These are phyloP conservation scores for Chrysoporthe deuterocubensis DNA, from an alignment of 2,329 filamentous ascomycete genomes.

Conservation along the genomic window DNA sequence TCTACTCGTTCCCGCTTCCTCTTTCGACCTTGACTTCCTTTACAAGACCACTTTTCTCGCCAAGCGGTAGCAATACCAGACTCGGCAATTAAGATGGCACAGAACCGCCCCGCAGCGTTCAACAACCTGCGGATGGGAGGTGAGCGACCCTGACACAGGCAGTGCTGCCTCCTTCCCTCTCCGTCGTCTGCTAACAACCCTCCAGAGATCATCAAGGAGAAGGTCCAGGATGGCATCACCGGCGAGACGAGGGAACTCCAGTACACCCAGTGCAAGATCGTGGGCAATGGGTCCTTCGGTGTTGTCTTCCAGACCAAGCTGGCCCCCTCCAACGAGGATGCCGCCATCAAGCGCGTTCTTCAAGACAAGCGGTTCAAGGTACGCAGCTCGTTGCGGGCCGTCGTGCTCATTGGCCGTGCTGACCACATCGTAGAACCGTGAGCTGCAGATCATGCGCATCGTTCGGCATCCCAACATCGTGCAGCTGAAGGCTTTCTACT, in stretches of 20 bases:
- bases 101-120: conserved; percentile 90
- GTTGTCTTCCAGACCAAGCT: conserved; percentile 99
- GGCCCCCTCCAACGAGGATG: conserved; percentile 96
- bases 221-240: conserved; percentile 97
- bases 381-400: conserved; percentile 26
- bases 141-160: conserved; percentile 56
- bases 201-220: conserved; percentile 94
- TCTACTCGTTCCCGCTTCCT: conserved; percentile 30
- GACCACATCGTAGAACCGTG: conserved; percentile 75
- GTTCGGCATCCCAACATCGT: conserved; percentile 99
- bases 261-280: conserved; percentile 99
- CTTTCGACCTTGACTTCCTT: conserved; percentile 29
- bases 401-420: not conserved
- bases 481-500: conserved; percentile 98
- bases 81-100: conserved; percentile 67
- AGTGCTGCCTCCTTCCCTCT: conserved; percentile 12
- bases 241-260: conserved; percentile 96
- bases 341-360: conserved; percentile 97
- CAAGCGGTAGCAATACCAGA: conserved; percentile 35
- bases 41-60: conserved; percentile 20
- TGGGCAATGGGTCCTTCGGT: conserved; percentile 97
- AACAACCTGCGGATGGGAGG: conserved; percentile 92
- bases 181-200: conserved; percentile 34
- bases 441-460: conserved; percentile 99
- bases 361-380: conserved; percentile 99